Evolutionary conservation across 2,329 filamentous ascomycete species (phyloP), one percentile per base, ranked within the genome.

Genomic region (Hypoxylon rubiginosum): DNA sequence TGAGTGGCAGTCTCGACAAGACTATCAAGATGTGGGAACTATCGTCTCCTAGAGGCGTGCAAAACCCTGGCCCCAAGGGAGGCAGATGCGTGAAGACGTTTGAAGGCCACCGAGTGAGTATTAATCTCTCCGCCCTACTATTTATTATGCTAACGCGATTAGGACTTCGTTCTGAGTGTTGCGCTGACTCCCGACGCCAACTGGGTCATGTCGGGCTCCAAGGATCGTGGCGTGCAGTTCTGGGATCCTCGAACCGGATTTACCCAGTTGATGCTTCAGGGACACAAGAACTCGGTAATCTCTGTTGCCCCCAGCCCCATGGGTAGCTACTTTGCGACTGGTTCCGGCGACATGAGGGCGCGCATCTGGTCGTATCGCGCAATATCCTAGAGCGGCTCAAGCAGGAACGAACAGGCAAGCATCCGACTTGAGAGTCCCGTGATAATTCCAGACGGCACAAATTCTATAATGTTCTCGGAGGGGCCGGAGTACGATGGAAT

Each of bases 21-120:
- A 98, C 95, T 0, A 98, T 98, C 85, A 97, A 97, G 85, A 97
- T 98, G 91, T 99, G 96, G 94, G 94, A 97, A 83, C 86, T 99
- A 54, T 90, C 88, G 59, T 88, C 91, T 21, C 88, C 91, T 48
- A 88, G 92, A 72, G 87, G 90, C 74, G 86, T 90, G 64, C 85
- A 88, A 50, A 88, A 87, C 76, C 85, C 88, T 48, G 88, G 86
- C 32, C 86, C 90, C 8, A 97, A 96, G 84, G 91, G 92, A 36
- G 95, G 96, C 73, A 93, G 97, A 79, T 98, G 96, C 78, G 90
- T 97, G 74, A 93, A 94, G 83, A 98, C 95, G 0, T 99, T 98
- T 75, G 96, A 98, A 77, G 96, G 96, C 54, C 96, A 99, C 82
- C 92, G 97, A 80, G 92, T 94, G 85, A 79, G 86, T 81, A 54